Conservation (phyloP, 2,329 filamentous ascomycete species). For the Ophiostoma novo-ulmi region DNA sequence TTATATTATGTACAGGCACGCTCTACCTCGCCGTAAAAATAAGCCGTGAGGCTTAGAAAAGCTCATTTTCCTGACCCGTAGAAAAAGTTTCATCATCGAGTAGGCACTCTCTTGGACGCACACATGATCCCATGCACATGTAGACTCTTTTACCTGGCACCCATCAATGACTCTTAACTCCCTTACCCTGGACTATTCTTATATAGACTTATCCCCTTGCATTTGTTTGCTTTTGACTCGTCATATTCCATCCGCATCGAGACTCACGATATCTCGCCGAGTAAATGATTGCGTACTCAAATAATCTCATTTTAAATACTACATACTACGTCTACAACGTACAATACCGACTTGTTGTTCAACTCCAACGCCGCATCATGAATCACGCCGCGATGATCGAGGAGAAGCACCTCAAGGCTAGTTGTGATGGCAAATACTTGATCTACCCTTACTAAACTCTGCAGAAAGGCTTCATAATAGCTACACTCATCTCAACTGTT, state of each 20-base stretch:
- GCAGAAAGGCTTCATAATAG: conserved; percentile 38
- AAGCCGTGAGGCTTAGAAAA: no score
- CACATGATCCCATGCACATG: conserved; percentile 1
- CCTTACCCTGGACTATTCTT: background rate
- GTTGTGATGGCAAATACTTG: background rate
- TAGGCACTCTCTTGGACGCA: background rate
- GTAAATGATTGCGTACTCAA: no score
- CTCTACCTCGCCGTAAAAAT: no score
- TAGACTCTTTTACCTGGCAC: background rate
- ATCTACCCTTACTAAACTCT: background rate
- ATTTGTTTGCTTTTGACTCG: background rate
- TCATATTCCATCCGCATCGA: background rate
- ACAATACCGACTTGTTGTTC: no score
- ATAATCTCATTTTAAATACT: no score
- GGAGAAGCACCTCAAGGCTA: background rate
- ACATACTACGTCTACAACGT: no score
- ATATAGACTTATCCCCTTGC: background rate
- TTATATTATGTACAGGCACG: no score
- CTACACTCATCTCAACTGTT: conserved; percentile 39
- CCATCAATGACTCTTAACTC: background rate
- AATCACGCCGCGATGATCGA: background rate
- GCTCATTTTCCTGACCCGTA: no score
- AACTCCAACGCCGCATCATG: background rate
- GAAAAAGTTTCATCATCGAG: no score
- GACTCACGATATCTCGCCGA: background rate